Percentiles rank a stretch among this genome's conserved stretches.
phyloP scores from a whole-genome alignment of 140 eudicot genomes.

The Stevia rebaudiana region DNA sequence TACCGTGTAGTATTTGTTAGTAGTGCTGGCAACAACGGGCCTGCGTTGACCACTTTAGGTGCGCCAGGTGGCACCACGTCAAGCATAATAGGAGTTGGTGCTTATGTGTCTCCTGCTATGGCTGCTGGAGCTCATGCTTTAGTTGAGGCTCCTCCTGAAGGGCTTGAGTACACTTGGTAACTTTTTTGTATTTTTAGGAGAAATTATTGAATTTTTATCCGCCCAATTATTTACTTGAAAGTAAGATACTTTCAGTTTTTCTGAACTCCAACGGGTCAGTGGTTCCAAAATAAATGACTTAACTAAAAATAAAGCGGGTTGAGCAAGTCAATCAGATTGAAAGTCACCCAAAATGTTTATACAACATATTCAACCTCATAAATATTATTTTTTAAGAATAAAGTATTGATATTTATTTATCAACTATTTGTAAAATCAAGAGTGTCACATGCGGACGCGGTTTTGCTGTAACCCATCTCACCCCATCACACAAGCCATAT shows the following conservation, averaged over 20 bases:
- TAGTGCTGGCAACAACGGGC: slow-evolving; percentile 98
- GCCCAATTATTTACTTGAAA: not conserved
- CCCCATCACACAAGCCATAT: no score
- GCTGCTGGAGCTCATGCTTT: slow-evolving; percentile 95
- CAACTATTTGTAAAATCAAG: not conserved
- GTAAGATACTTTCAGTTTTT: not conserved
- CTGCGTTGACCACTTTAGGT: slow-evolving; percentile 91
- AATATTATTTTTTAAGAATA: not conserved
- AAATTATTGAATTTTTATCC: not conserved
- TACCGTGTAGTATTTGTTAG: slow-evolving; percentile 77
- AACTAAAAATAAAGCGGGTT: not conserved
- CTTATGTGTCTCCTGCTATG: slow-evolving; percentile 99
- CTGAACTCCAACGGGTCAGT: not conserved
- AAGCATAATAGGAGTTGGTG: slow-evolving; percentile 96
- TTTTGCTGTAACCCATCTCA: not conserved
- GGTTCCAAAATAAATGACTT: not conserved
- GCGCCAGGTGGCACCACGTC: slow-evolving; percentile 98
- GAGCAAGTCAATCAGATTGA: not conserved
- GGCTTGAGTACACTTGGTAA: slow-evolving; percentile 95
- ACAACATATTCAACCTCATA: no score
- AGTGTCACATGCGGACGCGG: not conserved
- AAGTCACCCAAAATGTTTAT: no score
- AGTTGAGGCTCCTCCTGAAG: slow-evolving; percentile 89
- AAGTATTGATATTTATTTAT: not conserved
- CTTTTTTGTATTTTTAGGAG: slow-evolving; percentile 1